Base-by-base conservation (phyloP, 345 rosid species). In the Excoecaria agallocha region DNA sequence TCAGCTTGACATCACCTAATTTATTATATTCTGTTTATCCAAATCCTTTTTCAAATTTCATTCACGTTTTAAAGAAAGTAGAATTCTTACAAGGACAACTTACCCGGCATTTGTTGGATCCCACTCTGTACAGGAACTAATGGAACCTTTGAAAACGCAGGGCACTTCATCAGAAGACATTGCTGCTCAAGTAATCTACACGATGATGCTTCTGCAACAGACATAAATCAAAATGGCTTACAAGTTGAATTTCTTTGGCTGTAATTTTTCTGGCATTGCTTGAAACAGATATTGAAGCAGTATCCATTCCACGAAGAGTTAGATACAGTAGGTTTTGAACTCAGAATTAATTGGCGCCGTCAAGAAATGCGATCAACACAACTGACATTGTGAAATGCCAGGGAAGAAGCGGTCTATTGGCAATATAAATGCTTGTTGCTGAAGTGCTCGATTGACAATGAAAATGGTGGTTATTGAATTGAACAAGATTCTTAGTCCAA, bases 111-210 rank as follows among this genome's bases (percentile, higher is more conserved):
- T 30, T 35, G 71, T 61, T 56, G 67, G 67, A 54, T 61, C 46
- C 61, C 79, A 52, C 61, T 74, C 61, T 75, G 61, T 20, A 57
- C 38, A 35, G 78, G 54, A 41, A 61, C 49, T 51, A 61, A 65
- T 37, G 66, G 66, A 65, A n/a, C 20, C 6, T 51, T 41, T 60
- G 37, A 46, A 59, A 17, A 0, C 13, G 55, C 65, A 49, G 39
- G n/a, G 4, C 38, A 12, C 51, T 64, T 2, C 70, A 64, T 39
- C 30, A 69, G 52, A 50, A 3, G 22, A 54, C 12, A 43, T 22
- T 82, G 85, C 15, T 57, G 25, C 75, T 72, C 82, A 35, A 82
- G 80, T 50, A 78, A 75, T 7, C 8, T 54, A 45, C 65, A 30
- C 59, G 50, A 66, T 19, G 16, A 66, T 6, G 25, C 57, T 39